Base-by-base conservation (phyloP, 768 basidiomycete genomes). In the Vararia minispora region DNA sequence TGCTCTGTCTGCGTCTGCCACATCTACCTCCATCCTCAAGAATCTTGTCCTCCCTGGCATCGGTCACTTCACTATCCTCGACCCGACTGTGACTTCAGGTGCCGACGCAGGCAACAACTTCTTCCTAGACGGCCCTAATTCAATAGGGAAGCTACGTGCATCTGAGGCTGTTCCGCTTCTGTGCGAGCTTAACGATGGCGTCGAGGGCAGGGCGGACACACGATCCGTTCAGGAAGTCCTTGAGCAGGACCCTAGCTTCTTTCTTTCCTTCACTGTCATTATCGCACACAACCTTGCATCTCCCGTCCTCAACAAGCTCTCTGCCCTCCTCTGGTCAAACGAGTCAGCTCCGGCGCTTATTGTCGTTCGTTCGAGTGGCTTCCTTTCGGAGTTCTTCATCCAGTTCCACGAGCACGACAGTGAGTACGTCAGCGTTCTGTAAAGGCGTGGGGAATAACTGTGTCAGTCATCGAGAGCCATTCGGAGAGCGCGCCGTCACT, bases 1-100 rank as follows among this genome's bases (percentile, higher is more conserved):
- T 22, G 76, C 95, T 47, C 59, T 97, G 41, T 81, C 79, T 28
- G 80, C 67, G 0, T 76, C 79, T 17, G 88, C 89, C 0, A 88
- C 91, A 2, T 79, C 85, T 2, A 87, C 90, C 23, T 81, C 87
- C 33, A 75, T 87, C 48, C 70, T 99, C 40, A 98, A 99, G 70
- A 98, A 98, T 54, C 79, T 98, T 44, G 90, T 98, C 27, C 74
- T 98, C 6, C 95, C 95, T 2, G 94, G 94, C 6, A 77, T 97
- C 47, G 89, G 92, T n/a, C 76, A 85, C 53, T 98, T 95, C 57
- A 94, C 92, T 33, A 74, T 98, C 56, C 73, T 95, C 42, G 90
- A 92, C 52, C 60, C 71, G 17, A 54, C 59, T 2, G 39, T 56
- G 27, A 79, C 80, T 21, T 68, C 76, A 0, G 67, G 76, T 1